A percentile compares a stretch with the other conserved stretches of the same genome.
Conservation (phyloP, 148 eudicot genomes). For the Pouteria glomerata region DNA sequence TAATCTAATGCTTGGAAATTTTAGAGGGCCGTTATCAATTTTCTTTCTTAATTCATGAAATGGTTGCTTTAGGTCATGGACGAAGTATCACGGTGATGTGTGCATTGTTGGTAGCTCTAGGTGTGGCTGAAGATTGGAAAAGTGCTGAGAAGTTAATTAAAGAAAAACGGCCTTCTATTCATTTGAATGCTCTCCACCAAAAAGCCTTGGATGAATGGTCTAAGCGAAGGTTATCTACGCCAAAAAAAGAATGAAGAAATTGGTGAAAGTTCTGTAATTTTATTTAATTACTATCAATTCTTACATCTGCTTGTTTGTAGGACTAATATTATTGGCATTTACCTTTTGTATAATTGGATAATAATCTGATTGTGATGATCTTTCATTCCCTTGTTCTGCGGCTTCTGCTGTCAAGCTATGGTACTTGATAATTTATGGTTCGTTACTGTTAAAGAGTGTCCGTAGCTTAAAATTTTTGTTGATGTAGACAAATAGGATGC, state of each 20-base stretch:
- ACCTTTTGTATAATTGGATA: not conserved
- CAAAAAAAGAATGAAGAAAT: constrained; percentile 23
- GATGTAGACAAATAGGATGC: too few species aligned
- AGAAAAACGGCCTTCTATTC: constrained; percentile 60
- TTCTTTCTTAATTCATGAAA: not conserved
- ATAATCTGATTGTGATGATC: not conserved
- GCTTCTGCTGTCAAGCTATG: not conserved
- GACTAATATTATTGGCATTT: not conserved
- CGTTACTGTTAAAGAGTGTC: too few species aligned
- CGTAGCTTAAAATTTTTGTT: too few species aligned
- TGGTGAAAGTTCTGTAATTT: constrained; percentile 22
- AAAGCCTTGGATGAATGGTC: constrained; percentile 89
- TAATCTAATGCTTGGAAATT: not conserved
- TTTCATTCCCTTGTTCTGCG: not conserved
- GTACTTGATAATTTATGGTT: not conserved
- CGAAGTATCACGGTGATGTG: constrained; percentile 92
- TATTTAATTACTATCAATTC: constrained; percentile 4
- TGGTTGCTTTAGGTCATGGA: constrained; percentile 65
- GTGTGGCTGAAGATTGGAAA: constrained; percentile 83
- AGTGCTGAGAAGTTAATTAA: constrained; percentile 69
- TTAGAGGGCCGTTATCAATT: not conserved
- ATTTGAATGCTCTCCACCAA: constrained; percentile 74
- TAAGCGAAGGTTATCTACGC: constrained; percentile 59
- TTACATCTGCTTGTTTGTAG: not conserved
- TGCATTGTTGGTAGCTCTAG: constrained; percentile 75